These are phyloP conservation scores for Xerocomus subilludens DNA, from an alignment of 1,284 basidiomycete species.

Conservation along the genomic window DNA sequence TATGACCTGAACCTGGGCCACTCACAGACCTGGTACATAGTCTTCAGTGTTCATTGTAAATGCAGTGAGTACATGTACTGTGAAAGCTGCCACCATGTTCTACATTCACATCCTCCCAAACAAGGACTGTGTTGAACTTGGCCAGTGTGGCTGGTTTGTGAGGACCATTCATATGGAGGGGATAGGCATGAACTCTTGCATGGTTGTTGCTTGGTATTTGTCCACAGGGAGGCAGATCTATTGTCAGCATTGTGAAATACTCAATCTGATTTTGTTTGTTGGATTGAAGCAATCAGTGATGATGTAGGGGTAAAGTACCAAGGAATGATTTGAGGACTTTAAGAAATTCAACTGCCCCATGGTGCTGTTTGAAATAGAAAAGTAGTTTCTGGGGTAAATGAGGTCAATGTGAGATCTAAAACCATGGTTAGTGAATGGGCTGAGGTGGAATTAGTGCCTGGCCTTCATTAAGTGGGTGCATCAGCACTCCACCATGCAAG, in stretches of 20 bases:
- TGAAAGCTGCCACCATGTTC: not conserved
- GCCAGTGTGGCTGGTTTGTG: too few species aligned
- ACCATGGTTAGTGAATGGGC: not conserved
- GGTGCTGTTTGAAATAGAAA: not conserved
- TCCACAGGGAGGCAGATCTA: too few species aligned
- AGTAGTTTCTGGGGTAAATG: not conserved
- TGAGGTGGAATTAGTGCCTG: too few species aligned
- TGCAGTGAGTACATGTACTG: not conserved
- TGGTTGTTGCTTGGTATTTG: too few species aligned
- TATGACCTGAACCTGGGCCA: slow-evolving; percentile 21
- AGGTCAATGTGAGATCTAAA: not conserved
- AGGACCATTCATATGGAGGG: too few species aligned
- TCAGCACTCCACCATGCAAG: not conserved
- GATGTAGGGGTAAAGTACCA: not conserved
- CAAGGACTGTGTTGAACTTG: too few species aligned
- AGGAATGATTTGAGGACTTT: not conserved
- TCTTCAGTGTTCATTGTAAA: not conserved
- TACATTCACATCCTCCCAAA: too few species aligned
- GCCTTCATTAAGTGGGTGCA: too few species aligned
- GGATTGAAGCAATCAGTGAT: not conserved
- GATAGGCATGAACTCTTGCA: too few species aligned
- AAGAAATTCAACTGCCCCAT: not conserved
- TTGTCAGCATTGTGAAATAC: not conserved
- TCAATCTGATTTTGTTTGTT: not conserved
- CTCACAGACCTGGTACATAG: slow-evolving; percentile 12